Percentiles rank a stretch among this genome's conserved stretches.
Conservation (phyloP, 176 grass and related monocot species). For the Alopecurus myosuroides region DNA sequence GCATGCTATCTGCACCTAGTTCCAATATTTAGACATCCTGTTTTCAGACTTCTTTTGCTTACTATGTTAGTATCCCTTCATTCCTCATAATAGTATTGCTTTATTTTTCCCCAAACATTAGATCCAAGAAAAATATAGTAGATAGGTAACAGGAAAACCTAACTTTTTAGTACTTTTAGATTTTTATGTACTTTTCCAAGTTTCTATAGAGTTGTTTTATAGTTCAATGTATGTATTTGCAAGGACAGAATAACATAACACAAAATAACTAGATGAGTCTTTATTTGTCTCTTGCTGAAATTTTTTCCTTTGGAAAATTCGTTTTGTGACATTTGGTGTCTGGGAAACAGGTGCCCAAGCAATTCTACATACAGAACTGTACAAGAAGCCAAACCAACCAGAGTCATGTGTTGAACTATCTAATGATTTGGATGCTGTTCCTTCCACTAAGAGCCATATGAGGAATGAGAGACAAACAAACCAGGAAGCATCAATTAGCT, state of each 20-base stretch:
- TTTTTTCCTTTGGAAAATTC: background rate
- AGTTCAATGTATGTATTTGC: background rate
- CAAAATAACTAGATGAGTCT: background rate
- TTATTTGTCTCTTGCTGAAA: background rate
- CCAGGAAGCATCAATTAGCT: background rate
- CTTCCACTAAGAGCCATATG: background rate
- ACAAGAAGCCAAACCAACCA: slow-evolving; percentile 26
- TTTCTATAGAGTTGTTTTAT: background rate
- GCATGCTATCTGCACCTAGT: background rate
- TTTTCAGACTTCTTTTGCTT: background rate
- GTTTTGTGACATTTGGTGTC: background rate
- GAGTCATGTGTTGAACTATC: background rate
- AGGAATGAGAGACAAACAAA: slow-evolving; percentile 10
- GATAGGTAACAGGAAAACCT: background rate
- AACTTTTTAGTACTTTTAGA: background rate
- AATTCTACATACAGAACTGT: slow-evolving; percentile 29
- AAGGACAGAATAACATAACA: background rate
- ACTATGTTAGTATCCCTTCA: background rate
- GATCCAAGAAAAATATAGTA: background rate
- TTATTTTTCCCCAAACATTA: background rate
- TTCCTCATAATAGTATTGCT: background rate
- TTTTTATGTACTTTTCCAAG: background rate
- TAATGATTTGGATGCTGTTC: background rate
- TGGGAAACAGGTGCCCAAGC: background rate
- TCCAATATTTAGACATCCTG: background rate